phyloP scores from a whole-genome alignment of 2,329 filamentous ascomycete species.

The Davidsoniella neocaledoniae region DNA sequence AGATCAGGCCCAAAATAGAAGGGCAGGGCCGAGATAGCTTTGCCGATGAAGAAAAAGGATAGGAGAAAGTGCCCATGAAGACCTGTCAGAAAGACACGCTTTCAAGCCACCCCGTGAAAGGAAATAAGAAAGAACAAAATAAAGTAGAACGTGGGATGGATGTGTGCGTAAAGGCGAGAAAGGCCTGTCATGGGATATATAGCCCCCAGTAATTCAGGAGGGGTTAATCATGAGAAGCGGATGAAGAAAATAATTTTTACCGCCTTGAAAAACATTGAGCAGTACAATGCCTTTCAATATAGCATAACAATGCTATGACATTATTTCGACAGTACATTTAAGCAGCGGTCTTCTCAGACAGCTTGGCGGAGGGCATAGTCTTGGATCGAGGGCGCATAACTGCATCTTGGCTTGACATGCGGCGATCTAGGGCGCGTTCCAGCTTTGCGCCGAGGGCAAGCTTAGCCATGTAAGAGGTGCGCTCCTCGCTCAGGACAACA shows the following conservation, averaged over 20 bases:
- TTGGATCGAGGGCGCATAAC: constrained; percentile 48
- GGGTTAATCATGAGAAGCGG: too few relatives aligned
- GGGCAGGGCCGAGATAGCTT: too few relatives aligned
- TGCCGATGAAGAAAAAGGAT: neutral
- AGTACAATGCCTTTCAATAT: neutral
- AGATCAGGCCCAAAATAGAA: too few relatives aligned
- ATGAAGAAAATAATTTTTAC: too few relatives aligned
- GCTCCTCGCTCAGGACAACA: constrained; percentile 60
- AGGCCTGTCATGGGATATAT: too few relatives aligned
- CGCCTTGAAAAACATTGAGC: too few relatives aligned
- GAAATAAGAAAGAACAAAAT: too few relatives aligned
- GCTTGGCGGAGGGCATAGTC: constrained; percentile 20
- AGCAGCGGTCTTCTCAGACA: constrained; percentile 11
- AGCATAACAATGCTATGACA: neutral
- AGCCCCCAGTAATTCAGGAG: too few relatives aligned
- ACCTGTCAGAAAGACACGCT: neutral
- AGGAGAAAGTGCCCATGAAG: too few relatives aligned
- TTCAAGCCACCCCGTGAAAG: too few relatives aligned
- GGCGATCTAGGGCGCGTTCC: constrained; percentile 67
- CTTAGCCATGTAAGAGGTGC: constrained; percentile 68
- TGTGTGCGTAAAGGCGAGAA: too few relatives aligned
- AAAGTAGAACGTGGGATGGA: too few relatives aligned
- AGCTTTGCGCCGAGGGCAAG: constrained; percentile 80
- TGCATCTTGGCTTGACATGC: constrained; percentile 81
- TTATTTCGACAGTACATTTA: neutral